These are phyloP conservation scores for Phaseolus lunatus DNA, from an alignment of 306 rosid species.

Conservation along the genomic window DNA sequence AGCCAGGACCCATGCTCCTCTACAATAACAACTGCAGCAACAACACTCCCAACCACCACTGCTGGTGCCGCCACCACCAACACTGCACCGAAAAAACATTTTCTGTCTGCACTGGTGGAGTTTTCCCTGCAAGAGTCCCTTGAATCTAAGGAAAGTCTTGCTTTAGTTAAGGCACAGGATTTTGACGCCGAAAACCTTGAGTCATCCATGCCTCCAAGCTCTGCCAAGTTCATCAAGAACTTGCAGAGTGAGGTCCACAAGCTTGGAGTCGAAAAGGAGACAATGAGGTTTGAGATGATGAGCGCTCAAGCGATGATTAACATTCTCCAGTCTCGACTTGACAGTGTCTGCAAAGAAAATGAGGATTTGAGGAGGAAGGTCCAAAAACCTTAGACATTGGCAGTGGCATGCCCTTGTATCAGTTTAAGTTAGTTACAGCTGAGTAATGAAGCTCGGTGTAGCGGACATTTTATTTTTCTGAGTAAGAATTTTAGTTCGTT, in stretches of 20 bases:
- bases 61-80: slow-evolving; percentile 43
- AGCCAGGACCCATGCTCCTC: slow-evolving; percentile 82
- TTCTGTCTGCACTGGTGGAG: slow-evolving; percentile 90
- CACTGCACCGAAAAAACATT: slow-evolving; percentile 64
- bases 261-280: slow-evolving; percentile 76
- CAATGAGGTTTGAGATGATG: slow-evolving; percentile 82
- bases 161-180: slow-evolving; percentile 51
- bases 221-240: slow-evolving; percentile 68
- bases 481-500: slow-evolving; percentile 46
- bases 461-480: slow-evolving; percentile 41
- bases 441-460: slow-evolving; percentile 38
- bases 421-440: slow-evolving; percentile 22
- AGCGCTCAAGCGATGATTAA: slow-evolving; percentile 87
- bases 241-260: slow-evolving; percentile 76
- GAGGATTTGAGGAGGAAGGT: slow-evolving; percentile 63
- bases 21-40: slow-evolving; percentile 69
- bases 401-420: slow-evolving; percentile 33
- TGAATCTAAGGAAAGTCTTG: slow-evolving; percentile 63
- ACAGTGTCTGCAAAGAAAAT: slow-evolving; percentile 70
- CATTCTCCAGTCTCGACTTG: slow-evolving; percentile 81
- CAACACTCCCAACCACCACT: slow-evolving; percentile 46
- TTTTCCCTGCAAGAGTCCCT: slow-evolving; percentile 83
- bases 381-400: slow-evolving; percentile 37
- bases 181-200: slow-evolving; percentile 53
- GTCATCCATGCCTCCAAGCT: slow-evolving; percentile 71